Evolutionary conservation across 139 green algal species (phyloP).

Genomic region (Dunaliella primolecta): DNA sequence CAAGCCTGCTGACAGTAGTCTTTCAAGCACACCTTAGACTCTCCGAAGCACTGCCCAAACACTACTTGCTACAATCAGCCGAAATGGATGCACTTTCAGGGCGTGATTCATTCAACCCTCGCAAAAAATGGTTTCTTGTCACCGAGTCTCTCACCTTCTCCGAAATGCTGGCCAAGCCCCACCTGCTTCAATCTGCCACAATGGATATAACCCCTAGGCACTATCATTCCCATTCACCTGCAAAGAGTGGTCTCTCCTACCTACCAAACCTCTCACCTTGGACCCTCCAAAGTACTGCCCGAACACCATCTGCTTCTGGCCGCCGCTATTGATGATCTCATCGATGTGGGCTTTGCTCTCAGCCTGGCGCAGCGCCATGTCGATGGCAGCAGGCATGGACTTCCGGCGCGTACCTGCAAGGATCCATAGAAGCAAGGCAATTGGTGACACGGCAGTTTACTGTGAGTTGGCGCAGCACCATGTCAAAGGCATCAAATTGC

Average conservation of each 20-base stretch:
- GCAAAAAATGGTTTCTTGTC: no score
- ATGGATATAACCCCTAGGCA: no score
- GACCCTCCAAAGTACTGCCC: constrained; percentile 44
- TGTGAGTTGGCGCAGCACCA: not conserved
- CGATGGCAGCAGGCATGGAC: constrained; percentile 39
- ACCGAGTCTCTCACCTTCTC: no score
- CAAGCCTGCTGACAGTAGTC: no score
- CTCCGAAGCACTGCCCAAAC: constrained; percentile 49
- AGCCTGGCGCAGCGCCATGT: constrained; percentile 35
- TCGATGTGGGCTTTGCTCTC: constrained; percentile 40
- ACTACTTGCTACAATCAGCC: no score
- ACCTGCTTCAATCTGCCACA: no score
- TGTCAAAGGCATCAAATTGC: not conserved
- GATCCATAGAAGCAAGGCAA: not conserved
- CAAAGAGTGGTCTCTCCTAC: no score
- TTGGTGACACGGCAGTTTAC: not conserved
- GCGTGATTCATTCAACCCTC: no score
- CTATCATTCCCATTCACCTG: no score
- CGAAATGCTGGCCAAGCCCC: no score
- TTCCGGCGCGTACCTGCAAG: constrained; percentile 26
- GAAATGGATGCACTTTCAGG: no score
- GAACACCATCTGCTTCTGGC: constrained; percentile 44
- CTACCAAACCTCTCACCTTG: no score
- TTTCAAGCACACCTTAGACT: constrained; percentile 9
- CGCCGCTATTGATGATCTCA: constrained; percentile 30